phyloP scores from a whole-genome alignment of 1,139 yeast genomes.

The Scheffersomyces titani region DNA sequence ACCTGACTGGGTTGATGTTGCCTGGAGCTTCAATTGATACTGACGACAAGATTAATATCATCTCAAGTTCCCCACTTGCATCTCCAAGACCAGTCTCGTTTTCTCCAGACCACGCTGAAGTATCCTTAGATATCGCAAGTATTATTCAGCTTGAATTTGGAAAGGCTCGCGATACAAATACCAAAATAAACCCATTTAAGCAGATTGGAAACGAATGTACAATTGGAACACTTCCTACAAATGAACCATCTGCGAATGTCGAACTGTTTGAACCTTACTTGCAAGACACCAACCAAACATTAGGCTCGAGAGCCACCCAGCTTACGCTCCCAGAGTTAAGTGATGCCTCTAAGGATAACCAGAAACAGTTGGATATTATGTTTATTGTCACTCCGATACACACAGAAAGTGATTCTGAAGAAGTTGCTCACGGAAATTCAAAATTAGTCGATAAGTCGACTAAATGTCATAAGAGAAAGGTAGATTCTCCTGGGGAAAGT shows the following conservation, averaged over 20 bases:
- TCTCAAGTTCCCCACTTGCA: not conserved
- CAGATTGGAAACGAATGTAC: not conserved
- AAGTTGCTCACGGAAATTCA: not conserved
- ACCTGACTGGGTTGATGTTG: not conserved
- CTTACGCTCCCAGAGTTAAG: not conserved
- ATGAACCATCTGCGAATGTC: not conserved
- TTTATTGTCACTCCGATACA: not conserved
- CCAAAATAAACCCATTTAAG: not conserved
- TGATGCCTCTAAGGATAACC: not conserved
- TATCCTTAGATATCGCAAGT: not conserved
- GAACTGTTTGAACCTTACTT: not conserved
- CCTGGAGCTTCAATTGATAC: not conserved
- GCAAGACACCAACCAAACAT: not conserved
- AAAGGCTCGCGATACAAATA: not conserved
- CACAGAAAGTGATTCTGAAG: not conserved
- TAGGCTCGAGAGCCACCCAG: not conserved
- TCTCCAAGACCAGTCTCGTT: not conserved
- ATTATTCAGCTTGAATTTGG: not conserved
- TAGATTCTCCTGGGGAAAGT: not conserved
- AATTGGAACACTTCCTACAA: not conserved
- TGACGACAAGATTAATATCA: not conserved
- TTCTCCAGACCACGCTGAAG: not conserved
- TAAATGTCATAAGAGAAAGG: not conserved
- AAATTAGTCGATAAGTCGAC: not conserved
- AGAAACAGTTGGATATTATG: not conserved